A percentile compares a stretch with the other conserved stretches of the same genome.
phyloP scores from a whole-genome alignment of 192 early-diverging fungal species.

The Coemansia sp. region DNA sequence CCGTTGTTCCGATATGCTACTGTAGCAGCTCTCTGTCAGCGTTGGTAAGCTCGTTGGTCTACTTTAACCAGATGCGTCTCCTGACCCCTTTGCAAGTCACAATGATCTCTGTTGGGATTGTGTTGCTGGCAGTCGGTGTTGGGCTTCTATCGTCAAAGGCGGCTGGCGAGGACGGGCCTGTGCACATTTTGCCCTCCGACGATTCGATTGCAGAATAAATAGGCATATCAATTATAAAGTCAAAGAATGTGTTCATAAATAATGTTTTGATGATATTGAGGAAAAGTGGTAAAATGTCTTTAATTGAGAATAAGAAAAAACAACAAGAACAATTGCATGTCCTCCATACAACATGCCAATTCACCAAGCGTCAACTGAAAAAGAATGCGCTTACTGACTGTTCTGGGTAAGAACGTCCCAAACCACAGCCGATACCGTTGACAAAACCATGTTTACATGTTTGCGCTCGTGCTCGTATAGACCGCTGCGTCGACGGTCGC shows the following conservation, averaged over 20 bases:
- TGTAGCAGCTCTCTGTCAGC: conserved; percentile 74
- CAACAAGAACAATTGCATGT: background rate
- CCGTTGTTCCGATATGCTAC: conserved; percentile 72
- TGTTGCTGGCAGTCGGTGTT: conserved; percentile 65
- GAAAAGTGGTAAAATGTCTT: background rate
- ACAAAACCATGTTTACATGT: conserved; percentile 51
- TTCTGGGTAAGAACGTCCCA: conserved; percentile 42
- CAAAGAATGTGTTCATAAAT: too few relatives aligned
- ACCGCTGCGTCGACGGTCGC: conserved; percentile 34
- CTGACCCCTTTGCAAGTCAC: conserved; percentile 62
- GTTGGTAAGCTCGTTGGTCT: conserved; percentile 77
- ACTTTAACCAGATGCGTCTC: conserved; percentile 70
- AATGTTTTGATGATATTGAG: too few relatives aligned
- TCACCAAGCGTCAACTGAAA: background rate
- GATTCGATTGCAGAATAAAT: conserved; percentile 11
- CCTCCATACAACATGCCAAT: background rate
- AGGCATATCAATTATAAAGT: background rate
- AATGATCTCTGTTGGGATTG: conserved; percentile 67
- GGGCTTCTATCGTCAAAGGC: conserved; percentile 62
- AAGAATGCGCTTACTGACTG: conserved; percentile 1
- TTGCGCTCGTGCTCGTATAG: conserved; percentile 55
- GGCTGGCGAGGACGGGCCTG: conserved; percentile 36
- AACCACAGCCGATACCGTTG: conserved; percentile 49
- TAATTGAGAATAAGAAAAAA: background rate
- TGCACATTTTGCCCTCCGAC: conserved; percentile 19